Base-by-base conservation (phyloP, 352 stramenopile genomes). In the Phytophthora citrophthora region DNA sequence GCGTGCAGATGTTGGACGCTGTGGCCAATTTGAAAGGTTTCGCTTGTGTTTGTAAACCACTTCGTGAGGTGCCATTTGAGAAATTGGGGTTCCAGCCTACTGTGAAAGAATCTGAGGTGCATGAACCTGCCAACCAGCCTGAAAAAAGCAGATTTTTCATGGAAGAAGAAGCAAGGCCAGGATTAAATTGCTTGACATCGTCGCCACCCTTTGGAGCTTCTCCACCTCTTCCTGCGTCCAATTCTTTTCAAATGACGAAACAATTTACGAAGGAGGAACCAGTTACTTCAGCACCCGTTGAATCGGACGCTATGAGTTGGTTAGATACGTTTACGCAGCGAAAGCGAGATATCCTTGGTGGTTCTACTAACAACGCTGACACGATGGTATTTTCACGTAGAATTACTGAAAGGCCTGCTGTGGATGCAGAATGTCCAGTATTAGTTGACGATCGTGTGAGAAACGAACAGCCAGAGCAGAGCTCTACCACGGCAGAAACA, bases 321-420 rank as follows among this genome's bases (percentile, higher is more conserved):
- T 60, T 93, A 4, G 76, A 83, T 38, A 57, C 68, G 0, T 93
- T 90, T 61, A 75, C 74, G 23, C 77, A 91, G 57, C 77, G 83
- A 6, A 91, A 91, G 61, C 68, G 72, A 41, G 72, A 88, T 31
- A 93, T 93, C 26, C 72, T 91, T 15, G 64, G 76, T 27, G 64
- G 51, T 47, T 59, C 40, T 12, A 68, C 75, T 48, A 65, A 75
- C 66, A 64, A 54, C 18, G 60, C 76, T 20, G 32, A 26, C 15
- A 40, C 41, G 3, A 29, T 46, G 55, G 11, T 36, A 65, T 36
- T 36, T 20, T 11, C 32, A 27, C n/a, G 16, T 32, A 50, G 38
- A 47, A 18, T 29, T 29, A 2, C 51, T 54, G 47, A 55, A 38
- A 52, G 13, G 4, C 1, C 12, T 11, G 32, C 13, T 20, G 9